These are phyloP conservation scores for Penicillium fimorum DNA, from an alignment of 495 filamentous ascomycete genomes.

Conservation along the genomic window DNA sequence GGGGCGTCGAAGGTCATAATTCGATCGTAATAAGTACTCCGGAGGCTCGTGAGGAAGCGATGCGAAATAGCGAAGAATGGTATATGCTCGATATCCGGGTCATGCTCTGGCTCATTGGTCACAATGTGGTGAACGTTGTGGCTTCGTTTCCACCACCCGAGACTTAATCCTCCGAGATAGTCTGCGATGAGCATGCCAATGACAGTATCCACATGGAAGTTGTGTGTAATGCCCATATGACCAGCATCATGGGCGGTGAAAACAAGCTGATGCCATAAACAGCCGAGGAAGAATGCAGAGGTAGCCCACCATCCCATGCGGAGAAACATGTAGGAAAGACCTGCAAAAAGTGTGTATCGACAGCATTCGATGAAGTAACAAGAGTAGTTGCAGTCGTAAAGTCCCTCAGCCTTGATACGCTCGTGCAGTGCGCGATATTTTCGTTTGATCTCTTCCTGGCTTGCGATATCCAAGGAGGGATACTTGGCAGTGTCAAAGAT, in stretches of 20 bases:
- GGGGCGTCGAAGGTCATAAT: constrained; percentile 80
- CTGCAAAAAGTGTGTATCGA: constrained; percentile 74
- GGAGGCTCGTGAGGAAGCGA: constrained; percentile 71
- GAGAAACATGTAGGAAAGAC: constrained; percentile 63
- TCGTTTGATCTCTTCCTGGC: constrained; percentile 73
- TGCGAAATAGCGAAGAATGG: constrained; percentile 94
- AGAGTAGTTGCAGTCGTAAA: constrained; percentile 84
- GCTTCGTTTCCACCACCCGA: constrained; percentile 96
- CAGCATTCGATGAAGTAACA: constrained; percentile 72
- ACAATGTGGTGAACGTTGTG: constrained; percentile 99
- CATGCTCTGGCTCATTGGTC: constrained; percentile 94
- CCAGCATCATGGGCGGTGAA: constrained; percentile 96
- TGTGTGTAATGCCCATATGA: constrained; percentile 95
- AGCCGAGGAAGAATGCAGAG: constrained; percentile 75
- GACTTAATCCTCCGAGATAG: constrained; percentile 83
- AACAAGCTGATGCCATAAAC: constrained; percentile 93
- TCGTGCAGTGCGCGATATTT: constrained; percentile 77
- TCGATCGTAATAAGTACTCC: constrained; percentile 86
- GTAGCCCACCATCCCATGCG: constrained; percentile 68
- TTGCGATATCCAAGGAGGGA: constrained; percentile 69
- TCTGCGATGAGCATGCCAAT: constrained; percentile 91
- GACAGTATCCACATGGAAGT: constrained; percentile 74
- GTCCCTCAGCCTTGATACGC: constrained; percentile 67
- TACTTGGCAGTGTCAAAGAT: constrained; percentile 77
- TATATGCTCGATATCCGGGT: constrained; percentile 96